Evolutionary conservation across 495 filamentous ascomycete species (phyloP).

Genomic region (Pyrenula massariospora): DNA sequence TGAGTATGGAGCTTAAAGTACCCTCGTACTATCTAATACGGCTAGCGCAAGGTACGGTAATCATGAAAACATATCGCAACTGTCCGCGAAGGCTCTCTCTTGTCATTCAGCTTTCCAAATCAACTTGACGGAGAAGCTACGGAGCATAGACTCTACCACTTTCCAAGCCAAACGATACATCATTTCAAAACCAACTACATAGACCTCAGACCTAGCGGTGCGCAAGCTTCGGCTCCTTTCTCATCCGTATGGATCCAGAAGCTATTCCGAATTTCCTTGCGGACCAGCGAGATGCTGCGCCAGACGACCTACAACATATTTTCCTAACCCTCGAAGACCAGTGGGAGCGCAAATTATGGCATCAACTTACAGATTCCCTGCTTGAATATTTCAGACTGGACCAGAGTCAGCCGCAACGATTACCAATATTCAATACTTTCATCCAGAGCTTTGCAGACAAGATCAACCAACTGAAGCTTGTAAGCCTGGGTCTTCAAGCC

Average conservation of each 20-base stretch:
- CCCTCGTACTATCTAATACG: too few species aligned
- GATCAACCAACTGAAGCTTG: constrained; percentile 97
- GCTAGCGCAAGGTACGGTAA: neutral
- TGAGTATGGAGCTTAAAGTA: neutral
- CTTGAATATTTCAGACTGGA: constrained; percentile 79
- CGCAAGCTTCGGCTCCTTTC: constrained; percentile 3
- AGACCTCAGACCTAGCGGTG: constrained; percentile 1
- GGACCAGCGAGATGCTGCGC: constrained; percentile 72
- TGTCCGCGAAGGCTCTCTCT: neutral
- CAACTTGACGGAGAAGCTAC: too few species aligned
- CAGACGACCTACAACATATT: constrained; percentile 73
- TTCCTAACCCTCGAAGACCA: constrained; percentile 91
- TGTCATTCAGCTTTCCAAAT: too few species aligned
- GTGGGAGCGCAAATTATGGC: constrained; percentile 99
- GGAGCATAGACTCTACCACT: too few species aligned
- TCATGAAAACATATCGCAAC: neutral
- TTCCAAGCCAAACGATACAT: too few species aligned
- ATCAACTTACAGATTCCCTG: constrained; percentile 86
- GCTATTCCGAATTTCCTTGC: constrained; percentile 85
- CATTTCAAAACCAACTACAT: too few species aligned
- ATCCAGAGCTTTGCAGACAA: constrained; percentile 92
- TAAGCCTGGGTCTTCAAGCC: constrained; percentile 75
- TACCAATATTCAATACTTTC: constrained; percentile 87
- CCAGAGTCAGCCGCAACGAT: constrained; percentile 70
- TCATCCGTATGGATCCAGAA: constrained; percentile 60